Conservation (phyloP, 495 filamentous ascomycete species). For the Neurospora sp. region DNA sequence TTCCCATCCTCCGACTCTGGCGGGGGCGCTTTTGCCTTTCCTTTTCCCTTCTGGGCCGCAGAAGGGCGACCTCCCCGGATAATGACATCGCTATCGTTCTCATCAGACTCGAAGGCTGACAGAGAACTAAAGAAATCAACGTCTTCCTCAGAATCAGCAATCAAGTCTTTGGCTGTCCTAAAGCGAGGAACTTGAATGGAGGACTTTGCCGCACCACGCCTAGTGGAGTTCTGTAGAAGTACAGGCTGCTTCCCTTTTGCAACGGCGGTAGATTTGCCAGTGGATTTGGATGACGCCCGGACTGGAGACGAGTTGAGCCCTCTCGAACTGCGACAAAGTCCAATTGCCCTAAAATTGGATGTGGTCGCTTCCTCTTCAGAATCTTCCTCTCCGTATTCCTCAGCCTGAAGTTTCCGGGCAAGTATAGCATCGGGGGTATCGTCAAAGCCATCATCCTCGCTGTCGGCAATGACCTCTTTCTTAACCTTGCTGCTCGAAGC, state of each 20-base stretch:
- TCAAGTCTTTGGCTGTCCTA: neutral
- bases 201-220: neutral
- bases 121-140: neutral
- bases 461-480: conserved; percentile 18
- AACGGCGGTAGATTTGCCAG: neutral
- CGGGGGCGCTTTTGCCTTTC: neutral
- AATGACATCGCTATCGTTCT: neutral
- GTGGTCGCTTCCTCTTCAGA: neutral
- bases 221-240: neutral
- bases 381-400: conserved; percentile 40
- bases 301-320: neutral
- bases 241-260: neutral
- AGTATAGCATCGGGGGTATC: conserved; percentile 37
- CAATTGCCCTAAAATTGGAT: neutral
- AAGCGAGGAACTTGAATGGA: neutral
- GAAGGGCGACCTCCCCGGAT: neutral
- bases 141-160: conserved; percentile 8
- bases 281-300: neutral
- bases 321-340: conserved; percentile 5
- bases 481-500: conserved; percentile 1
- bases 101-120: neutral
- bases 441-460: conserved; percentile 22
- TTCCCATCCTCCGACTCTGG: neutral
- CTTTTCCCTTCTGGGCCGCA: neutral
- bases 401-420: conserved; percentile 45